Evolutionary conservation across 2,329 filamentous ascomycete species (phyloP), one percentile per base, ranked within the genome.

Genomic region (Pyrenophora teres): DNA sequence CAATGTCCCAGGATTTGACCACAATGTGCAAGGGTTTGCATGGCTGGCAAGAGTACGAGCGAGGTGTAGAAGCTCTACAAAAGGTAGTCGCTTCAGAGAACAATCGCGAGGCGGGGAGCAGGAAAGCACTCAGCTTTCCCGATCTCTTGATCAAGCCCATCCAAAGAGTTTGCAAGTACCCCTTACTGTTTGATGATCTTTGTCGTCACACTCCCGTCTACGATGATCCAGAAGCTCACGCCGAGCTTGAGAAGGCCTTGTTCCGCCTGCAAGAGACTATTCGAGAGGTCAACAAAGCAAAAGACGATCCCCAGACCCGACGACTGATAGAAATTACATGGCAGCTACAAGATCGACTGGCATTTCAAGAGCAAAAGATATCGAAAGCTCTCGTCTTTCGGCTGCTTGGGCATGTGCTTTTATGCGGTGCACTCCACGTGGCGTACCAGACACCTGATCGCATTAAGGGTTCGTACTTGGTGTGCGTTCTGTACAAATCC

Each of bases 61-160:
- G 85, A 66, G 94, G 93, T 0, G 83, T 97, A 2, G 93, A 97
- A 72, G 85, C 88, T 10, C 75, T 97, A 32, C 90, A 90, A 6
- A 87, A 87, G 45, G 87, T 89, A 1, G 74, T 96, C 19, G 83
- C 85, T 13, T 87, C 92, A 0, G 80, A 84, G n/a, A 87, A 87
- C 52, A 84, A 80, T 52, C 81, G 84, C 45, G 78, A 81, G 27
- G 80, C 84, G 13, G 81, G 84, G 48, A 80, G 82, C 25, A 90
- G 83, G 64, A 95, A 91, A 67, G 88, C 90, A 2, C 77, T 96
- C 59, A 92, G 89, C 1, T 84, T 97, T 58, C 85, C 87, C 41
- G 94, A 97, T 74, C 80, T 97, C 4, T 80, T 97, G 48, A 92
- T 97, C 61, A 97, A 97, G 90, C 94, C 93, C 0, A 92, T 97